Percentiles rank a stretch among this genome's conserved stretches.
Conservation (phyloP, 352 stramenopile species). For the Pythium pectinolyticum region DNA sequence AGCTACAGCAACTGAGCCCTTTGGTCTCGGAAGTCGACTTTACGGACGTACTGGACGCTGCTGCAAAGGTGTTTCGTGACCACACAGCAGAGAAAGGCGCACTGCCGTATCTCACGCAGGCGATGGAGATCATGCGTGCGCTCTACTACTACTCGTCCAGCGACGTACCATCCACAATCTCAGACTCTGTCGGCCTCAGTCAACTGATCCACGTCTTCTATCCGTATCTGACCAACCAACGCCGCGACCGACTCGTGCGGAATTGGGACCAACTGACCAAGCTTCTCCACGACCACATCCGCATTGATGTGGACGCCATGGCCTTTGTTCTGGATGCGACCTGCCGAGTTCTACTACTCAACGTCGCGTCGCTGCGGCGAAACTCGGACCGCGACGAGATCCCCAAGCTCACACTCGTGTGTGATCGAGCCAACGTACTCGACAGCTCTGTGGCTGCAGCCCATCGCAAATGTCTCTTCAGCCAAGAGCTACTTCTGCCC, state of each 20-base stretch:
- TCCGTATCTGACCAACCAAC: constrained; percentile 59
- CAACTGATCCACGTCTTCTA: constrained; percentile 64
- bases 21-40: constrained; percentile 29
- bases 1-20: constrained; percentile 12
- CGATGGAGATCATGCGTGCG: neutral
- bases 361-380: constrained; percentile 16
- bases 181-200: constrained; percentile 32
- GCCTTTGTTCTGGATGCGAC: constrained; percentile 41
- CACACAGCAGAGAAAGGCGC: neutral
- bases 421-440: constrained; percentile 18
- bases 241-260: constrained; percentile 40
- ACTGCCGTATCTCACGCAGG: neutral
- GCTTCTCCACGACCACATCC: neutral
- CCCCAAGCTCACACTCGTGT: constrained; percentile 29
- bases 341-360: constrained; percentile 59
- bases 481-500: neutral
- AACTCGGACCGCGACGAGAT: constrained; percentile 1
- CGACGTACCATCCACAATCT: neutral
- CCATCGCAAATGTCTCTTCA: constrained; percentile 13
- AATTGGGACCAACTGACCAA: constrained; percentile 39
- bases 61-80: constrained; percentile 5
- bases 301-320: constrained; percentile 12
- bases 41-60: constrained; percentile 10
- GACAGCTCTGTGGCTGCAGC: constrained; percentile 14
- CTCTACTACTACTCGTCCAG: neutral